Percentiles rank a stretch among this genome's conserved stretches.
Evolutionary conservation across 805 yeast genomes (phyloP).

Genomic region (Spathaspora passalidarum): DNA sequence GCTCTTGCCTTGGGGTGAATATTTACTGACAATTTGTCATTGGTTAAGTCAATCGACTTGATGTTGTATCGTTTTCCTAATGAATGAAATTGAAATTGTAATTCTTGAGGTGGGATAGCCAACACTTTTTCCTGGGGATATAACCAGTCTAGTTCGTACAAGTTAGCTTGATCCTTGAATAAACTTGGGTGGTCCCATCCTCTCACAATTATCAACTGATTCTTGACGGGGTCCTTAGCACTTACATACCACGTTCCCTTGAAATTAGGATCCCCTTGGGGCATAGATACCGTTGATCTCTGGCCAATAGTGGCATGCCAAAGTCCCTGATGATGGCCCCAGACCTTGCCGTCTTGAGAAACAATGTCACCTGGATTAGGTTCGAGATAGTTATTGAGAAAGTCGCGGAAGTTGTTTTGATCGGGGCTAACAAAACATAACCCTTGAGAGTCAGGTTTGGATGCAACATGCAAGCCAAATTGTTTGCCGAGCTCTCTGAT

Average conservation of each 20-base stretch:
- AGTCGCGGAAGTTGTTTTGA: slow-evolving; percentile 62
- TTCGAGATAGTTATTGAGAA: slow-evolving; percentile 69
- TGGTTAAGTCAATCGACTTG: slow-evolving; percentile 5
- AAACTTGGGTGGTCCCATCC: slow-evolving; percentile 62
- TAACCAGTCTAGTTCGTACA: slow-evolving; percentile 52
- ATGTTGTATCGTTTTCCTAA: slow-evolving; percentile 57
- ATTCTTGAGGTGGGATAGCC: slow-evolving; percentile 7
- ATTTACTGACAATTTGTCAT: slow-evolving; percentile 21
- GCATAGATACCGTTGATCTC: slow-evolving; percentile 73
- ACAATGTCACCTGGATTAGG: slow-evolving; percentile 76
- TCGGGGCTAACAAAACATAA: slow-evolving; percentile 80
- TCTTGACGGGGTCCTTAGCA: slow-evolving; percentile 59
- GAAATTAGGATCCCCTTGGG: slow-evolving; percentile 77
- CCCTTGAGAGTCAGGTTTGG: slow-evolving; percentile 93
- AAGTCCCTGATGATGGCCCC: slow-evolving; percentile 82
- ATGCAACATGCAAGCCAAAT: slow-evolving; percentile 54
- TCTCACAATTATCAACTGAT: slow-evolving; percentile 75
- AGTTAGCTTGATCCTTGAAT: slow-evolving; percentile 38
- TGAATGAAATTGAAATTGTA: slow-evolving; percentile 64
- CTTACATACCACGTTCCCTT: slow-evolving; percentile 86
- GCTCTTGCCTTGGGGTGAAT: slow-evolving; percentile 57
- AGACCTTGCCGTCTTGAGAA: slow-evolving; percentile 67
- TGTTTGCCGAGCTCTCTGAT: slow-evolving; percentile 64
- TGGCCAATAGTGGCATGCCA: slow-evolving; percentile 98
- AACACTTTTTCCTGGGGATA: slow-evolving; percentile 5